phyloP scores from a whole-genome alignment of 139 green algal species.

The Chlorella sp. region DNA sequence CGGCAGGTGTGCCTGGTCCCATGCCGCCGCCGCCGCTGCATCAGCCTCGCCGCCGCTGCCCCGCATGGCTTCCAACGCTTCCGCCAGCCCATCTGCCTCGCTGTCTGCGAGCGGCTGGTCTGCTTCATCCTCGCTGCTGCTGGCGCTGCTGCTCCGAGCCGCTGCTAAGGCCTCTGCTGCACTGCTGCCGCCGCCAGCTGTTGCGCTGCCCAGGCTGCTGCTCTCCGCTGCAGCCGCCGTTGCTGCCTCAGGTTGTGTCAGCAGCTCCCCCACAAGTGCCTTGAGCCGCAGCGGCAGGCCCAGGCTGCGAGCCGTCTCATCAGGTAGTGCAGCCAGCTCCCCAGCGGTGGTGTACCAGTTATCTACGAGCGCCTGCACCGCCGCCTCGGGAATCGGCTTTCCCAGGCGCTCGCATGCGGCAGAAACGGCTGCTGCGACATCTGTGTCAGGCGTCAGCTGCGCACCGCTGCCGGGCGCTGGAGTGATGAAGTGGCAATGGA shows the following conservation, averaged over 20 bases:
- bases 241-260: neutral
- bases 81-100: neutral
- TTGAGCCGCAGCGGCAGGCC: slow-evolving; percentile 38
- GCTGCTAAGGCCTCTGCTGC: neutral
- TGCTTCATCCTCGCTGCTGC: neutral
- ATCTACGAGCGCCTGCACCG: slow-evolving; percentile 12
- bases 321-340: slow-evolving; percentile 42
- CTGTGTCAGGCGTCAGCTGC: neutral
- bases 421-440: slow-evolving; percentile 5
- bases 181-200: neutral
- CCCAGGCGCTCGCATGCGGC: slow-evolving; percentile 15
- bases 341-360: slow-evolving; percentile 49
- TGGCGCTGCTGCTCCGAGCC: neutral
- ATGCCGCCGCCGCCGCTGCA: neutral
- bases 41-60: neutral
- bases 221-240: neutral
- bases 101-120: neutral
- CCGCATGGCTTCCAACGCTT: neutral
- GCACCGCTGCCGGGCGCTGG: neutral
- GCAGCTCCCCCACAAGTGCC: slow-evolving; percentile 1
- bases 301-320: slow-evolving; percentile 33
- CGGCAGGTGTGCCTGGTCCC: neutral
- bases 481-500: too few relatives aligned
- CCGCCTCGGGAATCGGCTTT: neutral
- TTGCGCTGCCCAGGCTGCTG: neutral